These are phyloP conservation scores for Thuja plicata DNA, from an alignment of 83 land plant species.

Conservation along the genomic window DNA sequence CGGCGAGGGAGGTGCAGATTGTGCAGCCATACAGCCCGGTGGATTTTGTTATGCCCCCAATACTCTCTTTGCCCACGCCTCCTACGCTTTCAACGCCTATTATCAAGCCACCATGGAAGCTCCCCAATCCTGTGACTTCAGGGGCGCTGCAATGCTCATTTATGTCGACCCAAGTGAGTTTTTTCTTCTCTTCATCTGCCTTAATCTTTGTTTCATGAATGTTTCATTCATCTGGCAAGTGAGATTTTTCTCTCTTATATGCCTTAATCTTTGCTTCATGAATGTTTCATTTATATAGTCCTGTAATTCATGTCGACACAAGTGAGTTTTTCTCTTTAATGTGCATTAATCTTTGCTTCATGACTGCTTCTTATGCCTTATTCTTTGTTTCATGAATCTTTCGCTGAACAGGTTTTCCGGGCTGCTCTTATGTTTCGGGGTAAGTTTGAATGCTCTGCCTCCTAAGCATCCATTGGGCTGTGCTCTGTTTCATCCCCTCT, in stretches of 20 bases:
- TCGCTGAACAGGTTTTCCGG: neutral
- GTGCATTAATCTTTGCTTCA: neutral
- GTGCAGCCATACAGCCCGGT: constrained; percentile 47
- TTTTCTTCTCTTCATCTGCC: neutral
- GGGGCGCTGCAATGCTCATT: constrained; percentile 51
- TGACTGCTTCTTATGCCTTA: neutral
- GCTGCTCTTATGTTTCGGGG: neutral
- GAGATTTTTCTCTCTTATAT: too few species aligned
- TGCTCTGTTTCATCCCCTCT: too few species aligned
- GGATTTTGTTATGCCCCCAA: constrained; percentile 50
- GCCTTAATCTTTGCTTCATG: too few species aligned
- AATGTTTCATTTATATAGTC: neutral
- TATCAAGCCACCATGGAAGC: constrained; percentile 50
- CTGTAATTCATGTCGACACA: neutral
- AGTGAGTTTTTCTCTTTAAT: too few species aligned
- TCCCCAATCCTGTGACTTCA: constrained; percentile 54
- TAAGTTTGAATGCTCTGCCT: neutral
- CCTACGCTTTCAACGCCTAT: constrained; percentile 58
- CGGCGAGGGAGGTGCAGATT: constrained; percentile 50
- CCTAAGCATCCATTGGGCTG: too few species aligned
- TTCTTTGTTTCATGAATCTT: neutral
- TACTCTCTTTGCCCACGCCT: constrained; percentile 45
- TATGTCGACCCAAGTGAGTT: constrained; percentile 50
- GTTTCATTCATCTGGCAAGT: neutral
- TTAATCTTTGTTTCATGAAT: neutral